Conservation (phyloP, 352 stramenopile genomes). For the Nothophytophthora sp. region DNA sequence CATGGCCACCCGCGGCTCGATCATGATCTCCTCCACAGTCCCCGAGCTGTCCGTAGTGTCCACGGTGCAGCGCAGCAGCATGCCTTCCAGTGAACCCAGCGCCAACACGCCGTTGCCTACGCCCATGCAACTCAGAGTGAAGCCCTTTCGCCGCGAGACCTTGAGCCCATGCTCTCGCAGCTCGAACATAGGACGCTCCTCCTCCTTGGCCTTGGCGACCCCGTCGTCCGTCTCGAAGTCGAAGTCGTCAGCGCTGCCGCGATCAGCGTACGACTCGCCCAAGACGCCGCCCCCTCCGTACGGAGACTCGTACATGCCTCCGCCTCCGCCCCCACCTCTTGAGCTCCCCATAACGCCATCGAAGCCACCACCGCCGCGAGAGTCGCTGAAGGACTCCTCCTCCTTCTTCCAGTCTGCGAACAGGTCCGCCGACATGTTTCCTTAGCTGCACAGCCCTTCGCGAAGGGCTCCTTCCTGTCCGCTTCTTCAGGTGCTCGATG, state of each 20-base stretch:
- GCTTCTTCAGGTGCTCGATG: no score
- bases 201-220: conserved; percentile 42
- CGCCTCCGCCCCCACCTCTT: no score
- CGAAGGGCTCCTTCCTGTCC: no score
- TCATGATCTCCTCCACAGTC: conserved; percentile 87
- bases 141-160: conserved; percentile 81
- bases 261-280: conserved; percentile 31
- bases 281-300: conserved; percentile 23
- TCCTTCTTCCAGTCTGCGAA: conserved; percentile 91
- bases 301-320: conserved; percentile 38
- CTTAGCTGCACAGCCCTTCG: no score
- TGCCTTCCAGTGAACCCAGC: conserved; percentile 81
- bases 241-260: conserved; percentile 68
- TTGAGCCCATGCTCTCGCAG: conserved; percentile 86
- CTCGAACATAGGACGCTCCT: conserved; percentile 87
- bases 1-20: conserved; percentile 86
- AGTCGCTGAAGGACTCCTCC: conserved; percentile 42
- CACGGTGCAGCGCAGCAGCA: conserved; percentile 77
- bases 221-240: conserved; percentile 73
- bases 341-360: conserved; percentile 4
- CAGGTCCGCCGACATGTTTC: conserved; percentile 83
- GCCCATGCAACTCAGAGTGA: conserved; percentile 81
- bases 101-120: conserved; percentile 82
- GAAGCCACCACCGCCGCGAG: conserved; percentile 17
- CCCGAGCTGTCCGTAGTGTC: conserved; percentile 77